Evolutionary conservation across 73 alveolate species (phyloP), one percentile per base, ranked within the genome.

Genomic region (Tetrahymena elliotti): DNA sequence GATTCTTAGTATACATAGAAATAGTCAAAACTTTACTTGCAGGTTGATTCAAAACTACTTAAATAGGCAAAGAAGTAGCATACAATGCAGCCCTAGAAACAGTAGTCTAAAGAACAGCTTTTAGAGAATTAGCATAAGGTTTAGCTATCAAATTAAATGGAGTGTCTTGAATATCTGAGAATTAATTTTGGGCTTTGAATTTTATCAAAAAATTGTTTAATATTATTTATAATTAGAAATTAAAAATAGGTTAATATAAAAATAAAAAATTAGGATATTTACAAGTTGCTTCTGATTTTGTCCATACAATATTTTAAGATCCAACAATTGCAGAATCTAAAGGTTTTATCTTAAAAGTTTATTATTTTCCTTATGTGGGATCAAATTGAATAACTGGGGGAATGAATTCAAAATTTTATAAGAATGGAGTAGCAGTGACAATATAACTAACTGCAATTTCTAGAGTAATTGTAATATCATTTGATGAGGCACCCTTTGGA

Each of bases 131-230:
- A 83, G 96, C 96, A 52, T 53, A 83, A 8, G 96, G 96, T 94
- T 82, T 83, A 38, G 83, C 96, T 38, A 94, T 47, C 27, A 83
- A 38, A 83, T 94, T 38, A 83, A 94, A 94, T 84, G 68, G 53
- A 3, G 96, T 40, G 37, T 94, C 96, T n/a, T 93, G 93, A 83
- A 94, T 94, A 31, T 94, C 96, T 37, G 96, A 94, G 27, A 94
- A 94, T 40, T 94, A 31, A 84, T 93, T 93, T 35, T 94, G 35
- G 1, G 96, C 94, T 68, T 24, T 68, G 11, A 4, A 27, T 68
- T 22, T 68, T 68, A 18, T 47, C 20, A 15, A 47, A n/a, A n/a
- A n/a, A n/a, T n/a, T n/a, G n/a, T n/a, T n/a, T n/a, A n/a, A n/a
- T 38, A 38, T 38, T 47, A 6, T 0, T 18, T 47, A 10, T 47